phyloP scores from a whole-genome alignment of 345 rosid species.

The Salix purpurea region DNA sequence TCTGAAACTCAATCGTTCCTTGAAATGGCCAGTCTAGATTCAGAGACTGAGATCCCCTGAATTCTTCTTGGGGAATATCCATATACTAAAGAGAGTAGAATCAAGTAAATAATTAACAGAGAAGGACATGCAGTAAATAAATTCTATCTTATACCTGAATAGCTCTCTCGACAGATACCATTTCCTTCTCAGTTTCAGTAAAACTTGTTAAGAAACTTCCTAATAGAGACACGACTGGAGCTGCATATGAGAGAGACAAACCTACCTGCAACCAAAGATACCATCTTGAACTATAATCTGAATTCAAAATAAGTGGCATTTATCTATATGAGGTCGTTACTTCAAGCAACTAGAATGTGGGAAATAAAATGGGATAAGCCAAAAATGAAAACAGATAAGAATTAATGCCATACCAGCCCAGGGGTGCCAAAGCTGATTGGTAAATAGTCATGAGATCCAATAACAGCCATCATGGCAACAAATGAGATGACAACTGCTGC shows the following conservation, averaged over 20 bases:
- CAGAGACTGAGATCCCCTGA: constrained; percentile 41
- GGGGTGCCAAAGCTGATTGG: constrained; percentile 75
- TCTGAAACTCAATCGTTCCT: constrained; percentile 68
- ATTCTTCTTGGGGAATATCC: constrained; percentile 83
- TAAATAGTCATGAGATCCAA: constrained; percentile 59
- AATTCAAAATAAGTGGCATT: background rate
- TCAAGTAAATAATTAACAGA: constrained; percentile 10
- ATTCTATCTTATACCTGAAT: constrained; percentile 52
- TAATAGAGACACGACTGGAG: constrained; percentile 75
- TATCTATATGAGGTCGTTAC: background rate
- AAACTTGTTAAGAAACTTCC: constrained; percentile 89
- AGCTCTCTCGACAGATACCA: constrained; percentile 88
- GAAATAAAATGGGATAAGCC: background rate
- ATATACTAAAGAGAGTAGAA: constrained; percentile 51
- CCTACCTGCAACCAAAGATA: constrained; percentile 55
- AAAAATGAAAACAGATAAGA: constrained; percentile 7
- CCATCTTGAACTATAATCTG: background rate
- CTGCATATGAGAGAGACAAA: constrained; percentile 85
- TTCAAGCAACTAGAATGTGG: background rate
- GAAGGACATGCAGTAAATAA: background rate
- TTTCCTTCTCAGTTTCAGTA: constrained; percentile 94
- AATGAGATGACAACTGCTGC: constrained; percentile 72
- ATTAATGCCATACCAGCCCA: constrained; percentile 61
- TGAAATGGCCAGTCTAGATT: constrained; percentile 62
- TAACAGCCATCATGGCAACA: constrained; percentile 70